Evolutionary conservation across 176 grass and related monocot species (phyloP).

Genomic region (Eragrostis nindensis): DNA sequence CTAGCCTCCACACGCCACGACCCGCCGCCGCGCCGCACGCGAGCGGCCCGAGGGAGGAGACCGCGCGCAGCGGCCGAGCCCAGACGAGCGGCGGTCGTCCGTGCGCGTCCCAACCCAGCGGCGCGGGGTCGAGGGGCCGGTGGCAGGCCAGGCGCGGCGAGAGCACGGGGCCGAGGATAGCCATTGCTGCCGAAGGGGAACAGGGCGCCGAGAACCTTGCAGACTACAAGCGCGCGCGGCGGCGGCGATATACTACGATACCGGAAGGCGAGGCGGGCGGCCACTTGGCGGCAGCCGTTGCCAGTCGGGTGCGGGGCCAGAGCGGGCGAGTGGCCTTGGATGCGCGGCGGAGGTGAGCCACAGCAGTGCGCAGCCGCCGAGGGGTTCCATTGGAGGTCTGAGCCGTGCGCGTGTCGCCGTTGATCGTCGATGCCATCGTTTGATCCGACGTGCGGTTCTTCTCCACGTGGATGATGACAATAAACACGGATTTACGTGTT

Average conservation of each 20-base stretch:
- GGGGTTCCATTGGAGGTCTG: not conserved
- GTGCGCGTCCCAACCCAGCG: not conserved
- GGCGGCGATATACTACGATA: constrained; percentile 33
- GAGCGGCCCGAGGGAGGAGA: not conserved
- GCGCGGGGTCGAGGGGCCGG: not conserved
- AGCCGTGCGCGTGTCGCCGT: not conserved
- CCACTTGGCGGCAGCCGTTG: constrained; percentile 21
- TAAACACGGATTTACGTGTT: too few relatives aligned
- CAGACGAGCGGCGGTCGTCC: not conserved
- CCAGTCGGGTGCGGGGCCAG: constrained; percentile 1
- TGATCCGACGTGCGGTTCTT: not conserved
- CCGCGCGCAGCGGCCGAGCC: not conserved
- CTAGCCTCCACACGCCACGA: constrained; percentile 15
- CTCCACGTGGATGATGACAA: not conserved
- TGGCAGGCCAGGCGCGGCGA: not conserved
- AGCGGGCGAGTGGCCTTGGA: constrained; percentile 10
- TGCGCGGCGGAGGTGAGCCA: constrained; percentile 21
- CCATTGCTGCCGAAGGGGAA: not conserved
- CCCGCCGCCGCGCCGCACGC: not conserved
- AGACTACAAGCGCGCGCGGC: not conserved
- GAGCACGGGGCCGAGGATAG: constrained; percentile 20
- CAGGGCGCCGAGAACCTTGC: not conserved
- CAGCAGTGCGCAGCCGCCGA: not conserved
- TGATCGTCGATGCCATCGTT: not conserved
- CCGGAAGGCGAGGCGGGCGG: not conserved